Base-by-base conservation (phyloP, 2,329 filamentous ascomycete species). In the Diaporthe sp. region DNA sequence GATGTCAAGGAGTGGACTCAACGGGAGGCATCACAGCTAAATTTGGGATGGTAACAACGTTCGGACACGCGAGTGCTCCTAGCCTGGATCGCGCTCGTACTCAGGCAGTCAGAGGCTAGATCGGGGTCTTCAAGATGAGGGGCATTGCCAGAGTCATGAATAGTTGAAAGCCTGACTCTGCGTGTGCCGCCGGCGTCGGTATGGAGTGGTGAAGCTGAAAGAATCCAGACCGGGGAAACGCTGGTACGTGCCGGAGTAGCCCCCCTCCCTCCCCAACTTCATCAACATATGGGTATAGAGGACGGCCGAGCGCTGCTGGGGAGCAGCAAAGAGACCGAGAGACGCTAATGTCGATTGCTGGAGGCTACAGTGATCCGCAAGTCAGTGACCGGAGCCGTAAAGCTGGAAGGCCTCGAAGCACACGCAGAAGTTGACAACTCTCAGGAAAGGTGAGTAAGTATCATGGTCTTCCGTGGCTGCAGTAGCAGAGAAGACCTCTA, bases 131-230 rank as follows among this genome's bases (percentile, higher is more conserved):
- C 22, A 40, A 35, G 64, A 7, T 54, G 47, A 25, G 47, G 64
- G 33, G 47, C 64, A 54, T 54, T 68, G 33, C 28, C 25, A 68
- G 64, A 68, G 64, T 54, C 64, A 68, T 68, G 64, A 33, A 25
- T n/a, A 33, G 15, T 54, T 6, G 12, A 68, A 28, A 33, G 45
- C 45, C 47, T 68, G 64, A 68, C 64, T 54, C 64, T 67, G 33
- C n/a, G 45, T 54, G 45, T 45, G 64, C 64, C 64, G 47, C 47
- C 64, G 64, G 64, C 64, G 45, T 47, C 45, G 22, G n/a, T 30
- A 54, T 40, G 12, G n/a, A 38, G 17, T 38, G 64, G 45, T 67
- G 33, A 68, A 47, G 47, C 47, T 35, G 64, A 52, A 22, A 38
- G 15, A 8, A 28, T 47, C 45, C 38, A 72, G 69, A 64, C 45